Percentiles rank a stretch among this genome's conserved stretches.
Evolutionary conservation across 1,284 basidiomycete genomes (phyloP).

Genomic region (Microbotryum saponariae): DNA sequence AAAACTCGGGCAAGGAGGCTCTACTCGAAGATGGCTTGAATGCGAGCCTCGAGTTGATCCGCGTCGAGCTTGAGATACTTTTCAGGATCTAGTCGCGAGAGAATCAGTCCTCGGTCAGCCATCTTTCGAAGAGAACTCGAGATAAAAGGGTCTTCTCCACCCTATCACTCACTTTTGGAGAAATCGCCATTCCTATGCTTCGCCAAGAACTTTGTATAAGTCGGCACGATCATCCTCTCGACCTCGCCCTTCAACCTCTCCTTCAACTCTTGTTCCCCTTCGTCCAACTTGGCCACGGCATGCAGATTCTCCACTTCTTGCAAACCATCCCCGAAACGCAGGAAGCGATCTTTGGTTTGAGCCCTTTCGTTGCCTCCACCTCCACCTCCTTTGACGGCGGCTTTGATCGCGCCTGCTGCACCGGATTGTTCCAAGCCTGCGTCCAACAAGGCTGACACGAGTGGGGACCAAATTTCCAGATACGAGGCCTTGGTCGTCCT

Average conservation of each 20-base stretch:
- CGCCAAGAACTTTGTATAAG: conserved; percentile 34
- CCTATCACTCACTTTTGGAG: conserved; percentile 25
- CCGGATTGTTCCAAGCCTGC: conserved; percentile 33
- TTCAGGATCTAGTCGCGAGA: conserved; percentile 26
- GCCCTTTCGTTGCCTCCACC: conserved; percentile 31
- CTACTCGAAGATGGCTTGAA: conserved; percentile 32
- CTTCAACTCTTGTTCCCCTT: conserved; percentile 33
- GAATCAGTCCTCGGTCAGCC: background rate
- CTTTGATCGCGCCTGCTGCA: conserved; percentile 34
- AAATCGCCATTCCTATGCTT: conserved; percentile 33
- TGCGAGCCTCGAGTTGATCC: conserved; percentile 32
- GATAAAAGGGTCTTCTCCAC: background rate
- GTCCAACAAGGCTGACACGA: conserved; percentile 38
- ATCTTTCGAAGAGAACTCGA: background rate
- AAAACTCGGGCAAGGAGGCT: too few relatives aligned
- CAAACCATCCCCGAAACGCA: conserved; percentile 38
- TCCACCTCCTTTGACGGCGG: conserved; percentile 24
- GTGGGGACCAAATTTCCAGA: conserved; percentile 37
- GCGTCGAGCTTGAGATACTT: conserved; percentile 35
- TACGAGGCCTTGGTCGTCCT: conserved; percentile 35
- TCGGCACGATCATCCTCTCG: conserved; percentile 38
- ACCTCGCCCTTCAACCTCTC: conserved; percentile 37
- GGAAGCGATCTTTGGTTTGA: conserved; percentile 38
- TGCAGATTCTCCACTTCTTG: conserved; percentile 37
- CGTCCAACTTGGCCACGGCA: conserved; percentile 31